Evolutionary conservation across 148 eudicot species (phyloP).

Genomic region (Pouteria glomerata): DNA sequence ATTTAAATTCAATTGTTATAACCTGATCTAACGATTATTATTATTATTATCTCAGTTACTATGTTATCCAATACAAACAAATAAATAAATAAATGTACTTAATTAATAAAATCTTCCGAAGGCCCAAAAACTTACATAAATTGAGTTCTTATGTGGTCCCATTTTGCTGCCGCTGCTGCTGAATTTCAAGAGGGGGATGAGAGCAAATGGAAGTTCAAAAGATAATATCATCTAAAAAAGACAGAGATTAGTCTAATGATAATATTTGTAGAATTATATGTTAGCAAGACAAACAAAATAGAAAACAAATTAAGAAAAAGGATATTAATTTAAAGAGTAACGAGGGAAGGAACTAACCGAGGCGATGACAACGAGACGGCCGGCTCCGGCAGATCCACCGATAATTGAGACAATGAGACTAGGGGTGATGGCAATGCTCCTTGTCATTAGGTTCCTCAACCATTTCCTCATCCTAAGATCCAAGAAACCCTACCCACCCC

Average conservation of each 20-base stretch:
- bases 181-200: slow-evolving; percentile 72
- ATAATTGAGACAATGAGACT: slow-evolving; percentile 37
- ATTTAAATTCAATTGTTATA: no score
- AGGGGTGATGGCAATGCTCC: slow-evolving; percentile 42
- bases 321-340: no score
- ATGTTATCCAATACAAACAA: no score
- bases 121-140: slow-evolving; percentile 36
- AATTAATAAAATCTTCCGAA: background rate
- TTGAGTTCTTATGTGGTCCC: slow-evolving; percentile 71
- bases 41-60: background rate
- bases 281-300: background rate
- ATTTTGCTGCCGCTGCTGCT: slow-evolving; percentile 54
- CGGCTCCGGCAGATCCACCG: slow-evolving; percentile 37
- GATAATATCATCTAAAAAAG: slow-evolving; percentile 57
- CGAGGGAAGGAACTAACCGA: no score
- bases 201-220: slow-evolving; percentile 73
- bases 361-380: slow-evolving; percentile 53
- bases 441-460: slow-evolving; percentile 34
- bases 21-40: background rate
- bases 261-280: background rate
- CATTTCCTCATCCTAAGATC: slow-evolving; percentile 38
- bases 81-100: background rate
- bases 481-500: slow-evolving; percentile 33
- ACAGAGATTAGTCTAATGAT: background rate
- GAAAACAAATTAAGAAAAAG: background rate